Evolutionary conservation across 2,329 filamentous ascomycete species (phyloP), one percentile per base, ranked within the genome.

Genomic region (Trichoderma aggressivum): DNA sequence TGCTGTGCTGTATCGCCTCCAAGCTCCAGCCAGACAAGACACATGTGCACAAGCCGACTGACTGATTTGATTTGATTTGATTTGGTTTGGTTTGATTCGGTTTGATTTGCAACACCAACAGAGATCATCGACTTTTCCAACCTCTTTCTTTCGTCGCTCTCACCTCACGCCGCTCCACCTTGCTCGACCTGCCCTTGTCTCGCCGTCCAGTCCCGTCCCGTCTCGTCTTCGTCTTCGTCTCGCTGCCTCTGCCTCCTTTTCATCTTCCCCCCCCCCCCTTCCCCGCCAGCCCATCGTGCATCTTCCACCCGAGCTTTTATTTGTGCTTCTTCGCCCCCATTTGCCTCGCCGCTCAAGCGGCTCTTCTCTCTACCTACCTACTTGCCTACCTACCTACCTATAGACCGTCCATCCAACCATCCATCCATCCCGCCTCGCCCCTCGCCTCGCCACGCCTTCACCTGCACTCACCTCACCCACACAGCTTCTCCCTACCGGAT

Each of bases 301-400:
- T 32, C 62, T 36, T 36, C 62, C 24, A 58, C 36, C 56, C 28
- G 65, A 60, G 56, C 65, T 68, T 60, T 60, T 72, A 71, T 70
- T 67, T 67, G 60, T 62, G 58, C 68, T 58, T 68, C 68, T 58
- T 62, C 64, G 66, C 65, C 60, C 68, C 63, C 65, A 63, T 69
- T 36, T 53, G 62, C 43, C 63, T 72, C 70, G 47, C 62, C 64
- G 56, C 64, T 64, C 28, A 47, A 60, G 65, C 65, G 65, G 65
- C 70, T 28, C 34, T 39, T 61, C 58, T 61, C 58, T 36, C 14
- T 10, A 21, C 21, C 39, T 43, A 43, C 39, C 39, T 43, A 60
- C 26, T 7, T 10, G 16, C 21, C 39, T 43, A 43, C 39, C 39
- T 43, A 60, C 26, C 26, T 5, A 28, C 3, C 3, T 3, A 28